Base-by-base conservation (phyloP, 176 grass and related monocot genomes). In the Musa acuminata region DNA sequence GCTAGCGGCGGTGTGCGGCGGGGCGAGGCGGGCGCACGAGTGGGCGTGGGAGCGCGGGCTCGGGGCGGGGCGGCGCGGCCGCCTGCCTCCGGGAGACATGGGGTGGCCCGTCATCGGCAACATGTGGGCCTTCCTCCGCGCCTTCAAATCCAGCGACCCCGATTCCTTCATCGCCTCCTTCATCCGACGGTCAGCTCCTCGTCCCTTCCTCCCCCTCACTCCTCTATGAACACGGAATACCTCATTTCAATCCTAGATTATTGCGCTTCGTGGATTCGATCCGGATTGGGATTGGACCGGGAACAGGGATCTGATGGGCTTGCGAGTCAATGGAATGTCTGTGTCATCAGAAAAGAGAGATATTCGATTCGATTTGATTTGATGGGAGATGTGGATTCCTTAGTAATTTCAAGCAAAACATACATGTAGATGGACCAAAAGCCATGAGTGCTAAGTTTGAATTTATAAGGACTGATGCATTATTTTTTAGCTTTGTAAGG, bases 101-200 rank as follows among this genome's bases (percentile, higher is more conserved):
- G 95, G 95, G 1, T 93, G 86, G 80, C 95, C 95, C 12, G 0
- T 94, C n/a, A 77, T 99, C 78, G 90, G 90, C 72, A 87, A 74
- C 86, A 99, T 99, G 90, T 84, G 78, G 86, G 77, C 84, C 20
- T 99, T 99, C 75, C 88, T 99, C 82, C 78, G 80, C 9, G 88
- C 88, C 25, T 98, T 91, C 82, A 93, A 93, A 80, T 89, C 88
- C 72, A 78, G 75, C 81, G 62, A 85, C 7, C 95, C 95, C 0
- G 95, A 98, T 82, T 53, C 86, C 75, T 98, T 98, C 90, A 77
- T 98, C 85, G 76, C 12, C 72, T 89, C 88, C 73, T 89, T 82
- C 76, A 12, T 80, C 80, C 82, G 78, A 53, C 84, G 95, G 90
- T 92, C 13, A 69, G 84, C 4, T 8, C 25, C 53, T 64, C 54